These are phyloP conservation scores for Pichia sp. DNA, from an alignment of 1,139 yeast genomes.

Conservation along the genomic window DNA sequence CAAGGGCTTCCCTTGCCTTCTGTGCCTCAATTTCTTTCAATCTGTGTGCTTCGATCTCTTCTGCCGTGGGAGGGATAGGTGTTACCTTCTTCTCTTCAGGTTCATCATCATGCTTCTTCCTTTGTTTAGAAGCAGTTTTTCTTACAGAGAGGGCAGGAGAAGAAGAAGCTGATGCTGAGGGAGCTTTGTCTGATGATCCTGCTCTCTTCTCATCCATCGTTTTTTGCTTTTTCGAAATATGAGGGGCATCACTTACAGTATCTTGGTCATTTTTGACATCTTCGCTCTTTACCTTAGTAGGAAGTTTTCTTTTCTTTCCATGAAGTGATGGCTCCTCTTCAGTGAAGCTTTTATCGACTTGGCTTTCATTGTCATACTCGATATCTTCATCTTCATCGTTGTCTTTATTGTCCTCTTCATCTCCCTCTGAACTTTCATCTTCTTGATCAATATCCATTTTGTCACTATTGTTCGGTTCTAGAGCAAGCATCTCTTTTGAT, in stretches of 20 bases:
- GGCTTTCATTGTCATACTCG: not conserved
- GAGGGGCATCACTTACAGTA: slow-evolving; percentile 12
- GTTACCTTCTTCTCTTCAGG: slow-evolving; percentile 17
- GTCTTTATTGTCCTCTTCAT: not conserved
- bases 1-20: slow-evolving; percentile 36
- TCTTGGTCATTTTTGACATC: slow-evolving; percentile 11
- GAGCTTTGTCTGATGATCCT: not conserved
- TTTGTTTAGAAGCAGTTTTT: not conserved
- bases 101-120: slow-evolving; percentile 29
- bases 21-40: slow-evolving; percentile 33
- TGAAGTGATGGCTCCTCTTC: not conserved
- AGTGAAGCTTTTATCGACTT: not conserved
- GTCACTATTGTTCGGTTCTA: not conserved
- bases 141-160: not conserved
- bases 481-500: slow-evolving; percentile 6
- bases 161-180: not conserved
- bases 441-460: not conserved
- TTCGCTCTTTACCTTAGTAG: slow-evolving; percentile 13
- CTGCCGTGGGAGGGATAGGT: slow-evolving; percentile 23
- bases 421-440: not conserved
- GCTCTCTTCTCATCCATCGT: not conserved
- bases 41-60: slow-evolving; percentile 35
- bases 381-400: not conserved
- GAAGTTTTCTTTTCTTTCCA: not conserved
- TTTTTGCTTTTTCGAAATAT: not conserved